Percentiles rank a stretch among this genome's conserved stretches.
Evolutionary conservation across 768 basidiomycete genomes (phyloP).

Genomic region (Lentinula sp.): DNA sequence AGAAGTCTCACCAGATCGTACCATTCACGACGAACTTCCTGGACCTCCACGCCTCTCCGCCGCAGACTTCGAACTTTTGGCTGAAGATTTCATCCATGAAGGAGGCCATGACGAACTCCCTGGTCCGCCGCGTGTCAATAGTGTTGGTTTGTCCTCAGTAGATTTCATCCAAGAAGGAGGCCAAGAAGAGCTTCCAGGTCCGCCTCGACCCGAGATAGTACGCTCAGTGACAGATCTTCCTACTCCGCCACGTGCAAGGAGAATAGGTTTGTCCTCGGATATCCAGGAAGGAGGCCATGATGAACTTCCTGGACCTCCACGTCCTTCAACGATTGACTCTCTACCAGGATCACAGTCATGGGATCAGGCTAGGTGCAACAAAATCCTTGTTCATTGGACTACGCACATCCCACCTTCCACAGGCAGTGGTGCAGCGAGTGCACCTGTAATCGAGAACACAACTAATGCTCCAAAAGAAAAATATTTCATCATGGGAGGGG

Average conservation of each 20-base stretch:
- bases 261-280: background rate
- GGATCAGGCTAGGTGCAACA: background rate
- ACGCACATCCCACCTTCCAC: background rate
- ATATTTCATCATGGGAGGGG: background rate
- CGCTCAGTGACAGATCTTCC: background rate
- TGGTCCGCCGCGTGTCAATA: background rate
- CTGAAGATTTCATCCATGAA: background rate
- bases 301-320: background rate
- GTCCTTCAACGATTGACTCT: background rate
- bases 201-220: background rate
- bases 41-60: background rate
- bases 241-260: background rate
- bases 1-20: background rate
- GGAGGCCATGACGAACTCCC: background rate
- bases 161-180: conserved; percentile 1
- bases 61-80: background rate
- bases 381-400: background rate
- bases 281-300: background rate
- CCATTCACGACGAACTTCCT: background rate
- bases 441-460: background rate
- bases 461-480: background rate
- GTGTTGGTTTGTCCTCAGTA: background rate
- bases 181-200: conserved; percentile 1
- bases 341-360: background rate
- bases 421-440: background rate